Evolutionary conservation across 2,329 filamentous ascomycete genomes (phyloP).

Genomic region (Lithohypha guttulata): DNA sequence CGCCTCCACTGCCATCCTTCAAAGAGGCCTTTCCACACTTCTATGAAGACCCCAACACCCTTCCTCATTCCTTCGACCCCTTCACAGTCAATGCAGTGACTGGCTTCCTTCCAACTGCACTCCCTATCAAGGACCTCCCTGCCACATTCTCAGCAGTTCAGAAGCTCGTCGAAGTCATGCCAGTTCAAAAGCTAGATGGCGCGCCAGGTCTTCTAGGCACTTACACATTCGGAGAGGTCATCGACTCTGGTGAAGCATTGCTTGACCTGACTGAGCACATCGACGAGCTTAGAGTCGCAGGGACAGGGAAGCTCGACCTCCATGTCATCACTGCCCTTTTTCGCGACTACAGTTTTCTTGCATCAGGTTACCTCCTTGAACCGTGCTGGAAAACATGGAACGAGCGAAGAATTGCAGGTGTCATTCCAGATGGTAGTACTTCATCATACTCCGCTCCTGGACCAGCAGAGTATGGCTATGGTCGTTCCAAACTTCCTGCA

Average conservation of each 20-base stretch:
- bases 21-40: conserved; percentile 34
- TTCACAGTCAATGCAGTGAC: conserved; percentile 39
- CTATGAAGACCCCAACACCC: conserved; percentile 31
- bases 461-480: conserved; percentile 56
- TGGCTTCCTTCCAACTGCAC: conserved; percentile 34
- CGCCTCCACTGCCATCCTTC: conserved; percentile 26
- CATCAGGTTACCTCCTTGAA: conserved; percentile 81
- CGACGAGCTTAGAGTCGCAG: conserved; percentile 48
- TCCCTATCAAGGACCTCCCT: conserved; percentile 47
- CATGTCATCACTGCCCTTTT: conserved; percentile 77
- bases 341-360: conserved; percentile 82
- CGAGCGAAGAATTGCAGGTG: conserved; percentile 45
- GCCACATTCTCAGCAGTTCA: conserved; percentile 62
- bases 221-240: conserved; percentile 62
- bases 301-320: conserved; percentile 48
- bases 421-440: background rate
- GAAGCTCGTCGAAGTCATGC: conserved; percentile 63
- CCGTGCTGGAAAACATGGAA: conserved; percentile 70
- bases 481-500: conserved; percentile 59
- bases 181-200: conserved; percentile 64
- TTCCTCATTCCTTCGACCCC: conserved; percentile 34
- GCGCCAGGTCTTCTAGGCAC: conserved; percentile 65
- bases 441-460: background rate
- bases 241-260: conserved; percentile 51
- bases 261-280: conserved; percentile 65